Conservation (phyloP, 495 filamentous ascomycete species). For the Lasiosphaeriaceae sp. region DNA sequence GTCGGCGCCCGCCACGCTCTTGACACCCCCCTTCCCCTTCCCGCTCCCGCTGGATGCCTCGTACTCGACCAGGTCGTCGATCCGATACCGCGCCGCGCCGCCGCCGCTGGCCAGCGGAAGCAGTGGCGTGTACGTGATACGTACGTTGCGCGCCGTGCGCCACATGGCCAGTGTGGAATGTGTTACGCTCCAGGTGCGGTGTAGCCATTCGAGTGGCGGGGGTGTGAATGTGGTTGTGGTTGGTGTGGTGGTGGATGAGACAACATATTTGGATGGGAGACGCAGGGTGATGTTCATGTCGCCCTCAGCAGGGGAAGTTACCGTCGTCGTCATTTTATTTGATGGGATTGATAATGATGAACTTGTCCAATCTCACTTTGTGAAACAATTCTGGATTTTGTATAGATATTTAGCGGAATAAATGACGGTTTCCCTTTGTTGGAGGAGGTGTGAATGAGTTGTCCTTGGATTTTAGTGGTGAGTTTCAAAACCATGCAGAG, state of each 20-base stretch:
- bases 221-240: constrained; percentile 33
- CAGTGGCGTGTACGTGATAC: constrained; percentile 63
- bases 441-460: too few relatives aligned
- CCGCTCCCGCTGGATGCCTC: constrained; percentile 46
- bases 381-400: too few relatives aligned
- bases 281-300: constrained; percentile 27
- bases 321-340: constrained; percentile 8
- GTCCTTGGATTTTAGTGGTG: too few relatives aligned
- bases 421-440: too few relatives aligned
- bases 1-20: constrained; percentile 61
- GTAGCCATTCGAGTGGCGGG: constrained; percentile 57
- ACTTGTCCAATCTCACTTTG: too few relatives aligned
- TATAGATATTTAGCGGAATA: too few relatives aligned
- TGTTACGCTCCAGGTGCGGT: constrained; percentile 69
- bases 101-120: constrained; percentile 15
- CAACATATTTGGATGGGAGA: constrained; percentile 42
- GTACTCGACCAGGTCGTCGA: constrained; percentile 68
- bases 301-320: background rate
- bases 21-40: constrained; percentile 42
- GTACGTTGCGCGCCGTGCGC: constrained; percentile 65
- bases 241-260: constrained; percentile 9
- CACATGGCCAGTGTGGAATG: constrained; percentile 76
- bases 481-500: too few relatives aligned
- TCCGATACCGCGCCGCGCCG: constrained; percentile 27
- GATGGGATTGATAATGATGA: background rate